Base-by-base conservation (phyloP, 2,329 filamentous ascomycete species). In the Amauroascus verrucosus region DNA sequence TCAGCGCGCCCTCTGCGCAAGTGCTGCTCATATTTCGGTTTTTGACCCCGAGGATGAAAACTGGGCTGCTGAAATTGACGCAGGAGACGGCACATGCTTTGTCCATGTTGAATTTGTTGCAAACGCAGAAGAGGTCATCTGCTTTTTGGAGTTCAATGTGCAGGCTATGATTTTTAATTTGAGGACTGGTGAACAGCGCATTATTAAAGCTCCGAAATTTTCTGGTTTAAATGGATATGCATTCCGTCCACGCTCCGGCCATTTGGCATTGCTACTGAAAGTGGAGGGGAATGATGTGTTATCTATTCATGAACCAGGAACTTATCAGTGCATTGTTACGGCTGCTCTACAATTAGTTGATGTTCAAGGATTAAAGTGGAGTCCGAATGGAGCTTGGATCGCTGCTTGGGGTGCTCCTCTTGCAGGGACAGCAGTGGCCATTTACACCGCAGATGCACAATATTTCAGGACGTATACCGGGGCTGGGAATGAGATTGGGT, bases 381-480 rank as follows among this genome's bases (percentile, higher is more conserved):
- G 77, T 57, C 72, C 74, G 0, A 77, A 82, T 64, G 79, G 80
- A 3, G 70, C 71, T 55, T 83, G 80, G 80, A 67, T 83, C 54
- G 77, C 74, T 1, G 63, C 82, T 3, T 77, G 79, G 71, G 80
- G 82, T 59, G 66, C 75, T 30, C 70, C 77, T 2, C 32, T 53
- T 8, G 65, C 68, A 6, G 75, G 75, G 6, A 75, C 75, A 32
- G 75, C 72, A 52, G 62, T 81, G 9, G 65, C 75, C 51, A 71
- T 83, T 38, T 80, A 77, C 59, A 82, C 80, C 1, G 76, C 79
- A 1, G 78, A 82, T 59, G 80, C 79, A 1, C 73, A 82, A 57
- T 67, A 76, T 3, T 83, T 77, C 64, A 73, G 77, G 51, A 77
- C 74, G 0, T 78, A 77, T 57, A 67, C 68, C 3, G 72, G 73